Base-by-base conservation (phyloP, 176 grass and related monocot genomes). In the Musa schizocarpa region DNA sequence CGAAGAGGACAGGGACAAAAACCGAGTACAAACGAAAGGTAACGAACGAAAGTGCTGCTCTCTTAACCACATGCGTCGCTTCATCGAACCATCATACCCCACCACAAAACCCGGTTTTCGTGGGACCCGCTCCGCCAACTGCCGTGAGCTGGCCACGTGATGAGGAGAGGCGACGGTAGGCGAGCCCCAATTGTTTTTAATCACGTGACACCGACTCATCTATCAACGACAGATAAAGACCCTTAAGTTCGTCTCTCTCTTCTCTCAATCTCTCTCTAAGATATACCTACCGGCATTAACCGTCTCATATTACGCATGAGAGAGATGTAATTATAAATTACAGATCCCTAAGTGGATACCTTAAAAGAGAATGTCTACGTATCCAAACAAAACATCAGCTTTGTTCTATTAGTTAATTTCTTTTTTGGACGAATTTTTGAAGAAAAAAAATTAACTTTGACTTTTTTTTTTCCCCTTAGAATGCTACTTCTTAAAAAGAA, bases 321-420 rank as follows among this genome's bases (percentile, higher is more conserved):
- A 49, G 24, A 17, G 3, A 29, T 11, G 11, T 43, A 69, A 50
- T 54, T 5, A 55, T 73, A 53, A 73, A 23, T 73, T 73, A 55
- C 71, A 22, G 51, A 73, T 73, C 71, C 71, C 71, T 55, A 73
- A 54, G 52, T 13, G 20, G 50, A 73, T 73, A 53, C 71, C 71
- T 73, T 55, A 54, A 73, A 53, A 25, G 51, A 54, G 71, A 25
- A 54, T 54, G 50, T 73, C 22, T 12, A 69, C 43, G 29, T 13
- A 69, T 49, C 29, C 25, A 9, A 50, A 69, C 67, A 29, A 8
- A 69, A 29, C 43, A 3, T 50, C 25, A 43, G 0, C 34, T 43
- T 43, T 43, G 34, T 43, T 43, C 34, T 43, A 43, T 43, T 43
- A 43, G 34, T 43, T 43, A 43, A 43, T 43, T 43, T 43, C 4